phyloP scores from a whole-genome alignment of 2,329 filamentous ascomycete species.

The Graphilbum sp. region DNA sequence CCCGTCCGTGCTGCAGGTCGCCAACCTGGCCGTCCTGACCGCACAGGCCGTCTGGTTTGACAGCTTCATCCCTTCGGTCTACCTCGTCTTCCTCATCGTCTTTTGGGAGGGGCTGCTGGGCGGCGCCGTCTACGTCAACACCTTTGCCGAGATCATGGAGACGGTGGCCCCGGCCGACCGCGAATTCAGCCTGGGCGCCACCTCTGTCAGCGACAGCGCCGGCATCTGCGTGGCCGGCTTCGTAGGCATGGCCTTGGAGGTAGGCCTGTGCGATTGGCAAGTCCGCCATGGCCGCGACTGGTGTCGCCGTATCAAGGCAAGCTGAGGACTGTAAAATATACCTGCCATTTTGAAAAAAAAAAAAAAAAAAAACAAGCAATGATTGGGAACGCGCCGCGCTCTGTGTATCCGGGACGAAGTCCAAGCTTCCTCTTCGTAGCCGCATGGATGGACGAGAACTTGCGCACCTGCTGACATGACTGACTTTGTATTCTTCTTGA shows the following conservation, averaged over 20 bases:
- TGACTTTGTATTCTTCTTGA: too few relatives aligned
- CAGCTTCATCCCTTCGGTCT: conserved; percentile 71
- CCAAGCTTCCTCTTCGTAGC: too few relatives aligned
- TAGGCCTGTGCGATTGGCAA: conserved; percentile 70
- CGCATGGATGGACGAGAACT: too few relatives aligned
- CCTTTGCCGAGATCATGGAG: conserved; percentile 87
- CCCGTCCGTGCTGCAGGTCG: conserved; percentile 66
- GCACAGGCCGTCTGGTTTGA: conserved; percentile 51
- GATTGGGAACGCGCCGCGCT: too few relatives aligned
- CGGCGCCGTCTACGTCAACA: conserved; percentile 87
- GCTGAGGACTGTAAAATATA: neutral
- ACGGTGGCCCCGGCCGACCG: conserved; percentile 59
- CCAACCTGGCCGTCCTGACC: conserved; percentile 58
- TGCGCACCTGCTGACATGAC: too few relatives aligned
- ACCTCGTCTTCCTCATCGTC: conserved; percentile 66
- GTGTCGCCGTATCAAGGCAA: conserved; percentile 37
- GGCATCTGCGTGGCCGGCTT: conserved; percentile 84
- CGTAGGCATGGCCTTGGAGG: conserved; percentile 67
- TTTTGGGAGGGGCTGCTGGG: conserved; percentile 93
- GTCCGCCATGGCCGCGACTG: conserved; percentile 63
- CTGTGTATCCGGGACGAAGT: too few relatives aligned
- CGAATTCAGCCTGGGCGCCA: conserved; percentile 82
- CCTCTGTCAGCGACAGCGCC: conserved; percentile 79
- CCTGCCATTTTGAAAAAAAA: neutral
- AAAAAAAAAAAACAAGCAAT: too few relatives aligned